Percentiles rank a stretch among this genome's conserved stretches.
phyloP scores from a whole-genome alignment of 208 protist genomes.

The Zelonia costaricensis region DNA sequence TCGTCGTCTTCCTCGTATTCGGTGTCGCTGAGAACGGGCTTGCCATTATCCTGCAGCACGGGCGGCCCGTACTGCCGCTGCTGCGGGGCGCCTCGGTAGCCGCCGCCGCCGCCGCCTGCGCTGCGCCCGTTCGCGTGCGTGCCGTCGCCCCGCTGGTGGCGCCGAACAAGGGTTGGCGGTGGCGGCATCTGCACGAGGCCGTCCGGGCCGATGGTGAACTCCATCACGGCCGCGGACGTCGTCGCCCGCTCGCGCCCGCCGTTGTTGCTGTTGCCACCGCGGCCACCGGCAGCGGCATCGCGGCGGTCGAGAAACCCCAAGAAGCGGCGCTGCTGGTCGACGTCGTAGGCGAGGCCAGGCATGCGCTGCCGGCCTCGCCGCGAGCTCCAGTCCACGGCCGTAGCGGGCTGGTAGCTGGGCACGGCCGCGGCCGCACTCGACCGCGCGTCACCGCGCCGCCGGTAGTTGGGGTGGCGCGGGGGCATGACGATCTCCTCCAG shows the following conservation, averaged over 20 bases:
- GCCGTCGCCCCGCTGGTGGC: neutral
- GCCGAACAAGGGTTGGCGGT: conserved; percentile 20
- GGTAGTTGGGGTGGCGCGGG: neutral
- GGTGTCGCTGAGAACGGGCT: neutral
- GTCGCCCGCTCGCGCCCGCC: no score
- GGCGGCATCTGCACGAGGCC: conserved; percentile 34
- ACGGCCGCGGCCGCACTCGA: no score
- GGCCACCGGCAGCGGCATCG: conserved; percentile 7
- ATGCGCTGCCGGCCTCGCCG: conserved; percentile 18
- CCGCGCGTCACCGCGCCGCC: no score
- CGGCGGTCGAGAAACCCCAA: conserved; percentile 20
- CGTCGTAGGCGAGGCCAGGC: conserved; percentile 19
- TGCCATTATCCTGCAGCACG: neutral
- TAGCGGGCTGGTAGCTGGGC: no score
- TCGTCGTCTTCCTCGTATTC: neutral
- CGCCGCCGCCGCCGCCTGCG: neutral
- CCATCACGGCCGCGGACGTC: conserved; percentile 8
- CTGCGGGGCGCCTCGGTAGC: neutral
- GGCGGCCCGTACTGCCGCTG: neutral
- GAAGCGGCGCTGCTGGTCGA: conserved; percentile 25
- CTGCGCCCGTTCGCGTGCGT: neutral
- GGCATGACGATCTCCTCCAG: neutral
- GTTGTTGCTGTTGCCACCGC: no score
- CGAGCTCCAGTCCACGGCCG: conserved; percentile 29
- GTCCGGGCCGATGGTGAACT: conserved; percentile 21